Evolutionary conservation across 1,284 basidiomycete species (phyloP).

Genomic region (Volvariella volvacea): DNA sequence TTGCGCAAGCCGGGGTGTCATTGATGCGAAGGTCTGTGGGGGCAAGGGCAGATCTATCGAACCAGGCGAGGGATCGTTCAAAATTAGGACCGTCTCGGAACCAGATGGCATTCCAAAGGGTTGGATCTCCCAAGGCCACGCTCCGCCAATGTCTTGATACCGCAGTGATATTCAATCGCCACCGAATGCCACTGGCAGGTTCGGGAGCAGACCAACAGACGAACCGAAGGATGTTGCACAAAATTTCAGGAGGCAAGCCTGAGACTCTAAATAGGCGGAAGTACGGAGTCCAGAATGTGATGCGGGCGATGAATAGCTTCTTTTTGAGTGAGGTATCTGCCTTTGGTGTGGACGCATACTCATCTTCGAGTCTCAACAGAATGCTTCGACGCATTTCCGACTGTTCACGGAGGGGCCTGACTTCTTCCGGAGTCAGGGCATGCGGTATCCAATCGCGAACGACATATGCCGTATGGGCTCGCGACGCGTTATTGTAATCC

Average conservation of each 20-base stretch:
- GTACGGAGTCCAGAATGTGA: constrained; percentile 22
- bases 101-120: constrained; percentile 57
- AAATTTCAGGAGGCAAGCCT: constrained; percentile 56
- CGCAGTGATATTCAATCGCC: constrained; percentile 46
- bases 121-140: constrained; percentile 37
- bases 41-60: constrained; percentile 44
- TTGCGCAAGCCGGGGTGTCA: constrained; percentile 25
- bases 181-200: constrained; percentile 25
- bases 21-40: constrained; percentile 52
- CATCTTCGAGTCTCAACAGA: too few relatives aligned
- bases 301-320: constrained; percentile 19
- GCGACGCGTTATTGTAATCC: not conserved
- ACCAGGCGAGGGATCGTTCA: constrained; percentile 42
- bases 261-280: constrained; percentile 47
- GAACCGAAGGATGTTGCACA: constrained; percentile 53
- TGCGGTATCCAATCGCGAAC: not conserved
- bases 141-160: constrained; percentile 52
- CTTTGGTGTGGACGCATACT: not conserved
- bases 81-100: constrained; percentile 45
- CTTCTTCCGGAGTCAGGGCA: not conserved
- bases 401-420: not conserved
- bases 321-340: constrained; percentile 16
- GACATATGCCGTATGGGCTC: not conserved
- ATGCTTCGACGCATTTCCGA: too few relatives aligned
- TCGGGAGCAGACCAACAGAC: constrained; percentile 39